Percentiles rank a stretch among this genome's conserved stretches.
Evolutionary conservation across 2,329 filamentous ascomycete species (phyloP).

Genomic region (Amylocarpus encephaloides): DNA sequence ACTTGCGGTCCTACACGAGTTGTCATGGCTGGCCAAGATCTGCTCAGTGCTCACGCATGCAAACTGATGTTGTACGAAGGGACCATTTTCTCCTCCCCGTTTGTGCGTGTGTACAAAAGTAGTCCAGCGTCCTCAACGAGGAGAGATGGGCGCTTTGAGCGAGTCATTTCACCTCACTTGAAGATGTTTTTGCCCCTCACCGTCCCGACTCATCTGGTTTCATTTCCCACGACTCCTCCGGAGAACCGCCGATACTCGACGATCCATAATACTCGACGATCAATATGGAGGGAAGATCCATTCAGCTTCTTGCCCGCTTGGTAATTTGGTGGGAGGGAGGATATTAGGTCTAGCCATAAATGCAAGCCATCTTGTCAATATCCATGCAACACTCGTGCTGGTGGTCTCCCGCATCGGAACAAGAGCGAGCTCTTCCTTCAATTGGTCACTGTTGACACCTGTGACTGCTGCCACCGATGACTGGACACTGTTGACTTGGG

Average conservation of each 20-base stretch:
- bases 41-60: background rate
- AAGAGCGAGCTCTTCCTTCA: background rate
- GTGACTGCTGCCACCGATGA: background rate
- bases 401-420: slow-evolving; percentile 15
- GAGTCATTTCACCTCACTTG: slow-evolving; percentile 8
- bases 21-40: slow-evolving; percentile 4
- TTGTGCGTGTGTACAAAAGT: background rate
- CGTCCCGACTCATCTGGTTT: slow-evolving; percentile 14
- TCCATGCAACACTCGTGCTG: slow-evolving; percentile 21
- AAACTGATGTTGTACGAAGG: no score
- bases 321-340: background rate
- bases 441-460: slow-evolving; percentile 5
- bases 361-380: slow-evolving; percentile 19
- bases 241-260: slow-evolving; percentile 2
- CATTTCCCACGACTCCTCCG: slow-evolving; percentile 4
- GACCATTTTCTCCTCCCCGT: background rate
- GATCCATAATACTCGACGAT: background rate
- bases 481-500: no score
- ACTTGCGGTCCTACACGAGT: slow-evolving; percentile 10
- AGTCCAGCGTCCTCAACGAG: slow-evolving; percentile 11
- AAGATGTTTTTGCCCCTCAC: slow-evolving; percentile 10
- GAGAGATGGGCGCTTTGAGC: background rate
- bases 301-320: slow-evolving; percentile 1
- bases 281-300: background rate
- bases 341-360: slow-evolving; percentile 16